Conservation (phyloP, 2,329 filamentous ascomycete genomes). For the Aspergillus piperis region DNA sequence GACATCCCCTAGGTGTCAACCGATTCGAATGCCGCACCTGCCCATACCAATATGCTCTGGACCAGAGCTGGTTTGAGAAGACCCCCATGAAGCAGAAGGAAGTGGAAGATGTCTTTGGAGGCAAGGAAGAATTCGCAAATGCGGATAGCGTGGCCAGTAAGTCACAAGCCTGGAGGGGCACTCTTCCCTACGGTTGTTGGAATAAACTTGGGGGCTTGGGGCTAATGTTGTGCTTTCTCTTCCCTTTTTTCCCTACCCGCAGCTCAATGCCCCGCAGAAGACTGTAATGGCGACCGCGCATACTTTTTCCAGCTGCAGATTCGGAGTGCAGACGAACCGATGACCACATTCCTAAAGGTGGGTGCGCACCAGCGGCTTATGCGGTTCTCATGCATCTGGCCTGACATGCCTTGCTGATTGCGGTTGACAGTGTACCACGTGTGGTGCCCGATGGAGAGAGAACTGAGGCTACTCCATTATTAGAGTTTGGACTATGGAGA, state of each 20-base stretch:
- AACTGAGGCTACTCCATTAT: constrained; percentile 36
- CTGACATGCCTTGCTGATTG: constrained; percentile 23
- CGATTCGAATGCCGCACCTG: constrained; percentile 94
- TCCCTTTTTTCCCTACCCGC: constrained; percentile 15
- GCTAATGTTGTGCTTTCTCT: constrained; percentile 7
- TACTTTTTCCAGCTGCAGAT: constrained; percentile 98
- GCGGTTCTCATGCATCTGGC: constrained; percentile 17
- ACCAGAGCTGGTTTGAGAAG: constrained; percentile 77
- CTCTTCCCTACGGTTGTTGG: not conserved
- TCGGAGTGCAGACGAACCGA: constrained; percentile 95
- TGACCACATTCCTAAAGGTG: constrained; percentile 94
- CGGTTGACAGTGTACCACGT: constrained; percentile 46
- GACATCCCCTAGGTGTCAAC: constrained; percentile 58
- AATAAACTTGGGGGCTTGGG: not conserved
- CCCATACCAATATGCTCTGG: constrained; percentile 85
- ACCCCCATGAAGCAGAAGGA: constrained; percentile 80
- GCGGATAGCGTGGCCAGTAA: constrained; percentile 74
- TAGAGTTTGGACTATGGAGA: not conserved
- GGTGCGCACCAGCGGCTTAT: constrained; percentile 23
- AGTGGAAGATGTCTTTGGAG: constrained; percentile 86
- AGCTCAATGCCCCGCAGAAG: constrained; percentile 80
- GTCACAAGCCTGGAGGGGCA: constrained; percentile 21
- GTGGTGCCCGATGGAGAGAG: constrained; percentile 51
- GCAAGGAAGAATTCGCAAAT: constrained; percentile 85
- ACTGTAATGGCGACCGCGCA: constrained; percentile 79